phyloP scores from a whole-genome alignment of 805 yeast species.

The Yarrowia sp. region DNA sequence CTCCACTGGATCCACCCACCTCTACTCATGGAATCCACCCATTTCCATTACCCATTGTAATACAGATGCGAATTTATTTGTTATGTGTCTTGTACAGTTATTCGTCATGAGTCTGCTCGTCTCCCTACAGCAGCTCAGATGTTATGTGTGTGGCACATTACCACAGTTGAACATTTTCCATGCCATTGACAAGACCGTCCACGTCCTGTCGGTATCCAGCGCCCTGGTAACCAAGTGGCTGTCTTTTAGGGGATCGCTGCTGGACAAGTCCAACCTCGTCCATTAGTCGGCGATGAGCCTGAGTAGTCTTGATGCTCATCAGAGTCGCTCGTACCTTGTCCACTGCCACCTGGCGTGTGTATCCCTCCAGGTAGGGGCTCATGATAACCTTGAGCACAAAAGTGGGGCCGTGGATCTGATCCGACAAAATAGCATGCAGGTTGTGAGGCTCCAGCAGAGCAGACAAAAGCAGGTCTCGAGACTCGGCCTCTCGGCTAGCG shows the following conservation, averaged over 20 bases:
- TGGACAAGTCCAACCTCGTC: constrained; percentile 78
- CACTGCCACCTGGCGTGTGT: constrained; percentile 54
- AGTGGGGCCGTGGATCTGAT: constrained; percentile 65
- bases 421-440: constrained; percentile 60
- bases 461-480: constrained; percentile 59
- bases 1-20: too few species aligned
- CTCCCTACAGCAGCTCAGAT: not conserved
- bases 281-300: constrained; percentile 78
- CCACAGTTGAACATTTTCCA: constrained; percentile 24
- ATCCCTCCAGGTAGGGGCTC: constrained; percentile 59
- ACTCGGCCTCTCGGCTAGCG: constrained; percentile 66
- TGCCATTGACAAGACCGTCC: constrained; percentile 19
- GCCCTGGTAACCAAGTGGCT: constrained; percentile 8
- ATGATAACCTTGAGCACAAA: constrained; percentile 78
- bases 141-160: not conserved
- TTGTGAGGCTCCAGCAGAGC: constrained; percentile 51
- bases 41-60: too few species aligned
- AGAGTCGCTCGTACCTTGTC: constrained; percentile 62
- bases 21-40: too few species aligned
- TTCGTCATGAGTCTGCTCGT: not conserved
- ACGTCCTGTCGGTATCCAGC: constrained; percentile 14
- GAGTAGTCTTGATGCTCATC: constrained; percentile 57
- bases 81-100: constrained; percentile 19
- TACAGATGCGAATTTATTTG: constrained; percentile 14
- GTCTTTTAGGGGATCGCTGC: constrained; percentile 5